Evolutionary conservation across 352 stramenopile species (phyloP).

Genomic region (Achlya hypogyna): DNA sequence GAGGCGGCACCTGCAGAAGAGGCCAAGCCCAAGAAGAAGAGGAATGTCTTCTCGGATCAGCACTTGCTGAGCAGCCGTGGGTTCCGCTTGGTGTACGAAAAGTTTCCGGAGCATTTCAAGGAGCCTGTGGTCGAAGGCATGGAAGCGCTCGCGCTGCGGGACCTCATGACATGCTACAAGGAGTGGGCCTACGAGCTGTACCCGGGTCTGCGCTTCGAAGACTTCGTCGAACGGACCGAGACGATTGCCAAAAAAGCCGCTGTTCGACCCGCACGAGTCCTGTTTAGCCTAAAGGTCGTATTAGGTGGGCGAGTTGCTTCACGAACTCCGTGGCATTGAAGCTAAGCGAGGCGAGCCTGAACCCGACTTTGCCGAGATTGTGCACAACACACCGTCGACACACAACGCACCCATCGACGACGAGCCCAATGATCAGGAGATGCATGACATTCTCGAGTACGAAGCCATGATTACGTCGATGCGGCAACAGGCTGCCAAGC

Average conservation of each 20-base stretch:
- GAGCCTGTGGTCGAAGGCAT: neutral
- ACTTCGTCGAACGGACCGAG: slow-evolving; percentile 64
- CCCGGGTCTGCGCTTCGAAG: slow-evolving; percentile 70
- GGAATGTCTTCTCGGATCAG: slow-evolving; percentile 52
- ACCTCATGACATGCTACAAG: slow-evolving; percentile 73
- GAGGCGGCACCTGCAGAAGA: neutral
- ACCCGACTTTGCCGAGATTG: neutral
- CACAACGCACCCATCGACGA: neutral
- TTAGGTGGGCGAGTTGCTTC: neutral
- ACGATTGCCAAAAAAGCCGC: slow-evolving; percentile 41
- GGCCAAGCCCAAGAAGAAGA: slow-evolving; percentile 26
- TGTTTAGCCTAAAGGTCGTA: neutral
- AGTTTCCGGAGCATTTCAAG: slow-evolving; percentile 50
- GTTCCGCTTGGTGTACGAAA: slow-evolving; percentile 57
- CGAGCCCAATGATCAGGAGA: neutral
- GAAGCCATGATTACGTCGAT: neutral
- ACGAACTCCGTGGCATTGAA: neutral
- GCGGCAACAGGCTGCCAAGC: neutral
- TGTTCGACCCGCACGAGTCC: slow-evolving; percentile 10
- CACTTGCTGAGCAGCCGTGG: slow-evolving; percentile 53
- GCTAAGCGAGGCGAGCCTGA: neutral
- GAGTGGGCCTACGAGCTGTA: slow-evolving; percentile 81
- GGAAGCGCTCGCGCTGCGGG: slow-evolving; percentile 47
- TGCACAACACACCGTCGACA: neutral
- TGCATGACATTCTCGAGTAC: neutral